These are phyloP conservation scores for Cenchrus americanus DNA, from an alignment of 176 grass and related monocot species.

Conservation along the genomic window DNA sequence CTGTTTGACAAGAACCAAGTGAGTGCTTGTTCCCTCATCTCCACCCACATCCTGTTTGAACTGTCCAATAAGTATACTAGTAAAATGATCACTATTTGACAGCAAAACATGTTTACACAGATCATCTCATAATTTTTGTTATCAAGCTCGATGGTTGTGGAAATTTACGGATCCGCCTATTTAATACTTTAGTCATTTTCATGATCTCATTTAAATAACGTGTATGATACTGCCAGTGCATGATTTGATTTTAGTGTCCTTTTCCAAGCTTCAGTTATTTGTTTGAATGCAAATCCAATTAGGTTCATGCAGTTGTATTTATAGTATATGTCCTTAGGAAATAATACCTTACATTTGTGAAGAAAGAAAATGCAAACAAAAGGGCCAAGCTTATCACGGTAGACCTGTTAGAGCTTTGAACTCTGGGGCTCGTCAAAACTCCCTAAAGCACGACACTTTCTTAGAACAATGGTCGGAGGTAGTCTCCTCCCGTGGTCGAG, in stretches of 20 bases:
- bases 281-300: background rate
- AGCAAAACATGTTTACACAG: background rate
- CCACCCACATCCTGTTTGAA: constrained; percentile 20
- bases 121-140: background rate
- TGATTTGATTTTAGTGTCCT: background rate
- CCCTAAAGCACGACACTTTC: no score
- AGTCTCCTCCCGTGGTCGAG: no score
- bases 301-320: constrained; percentile 12
- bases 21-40: constrained; percentile 37
- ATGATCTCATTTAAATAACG: constrained; percentile 7
- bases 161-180: background rate
- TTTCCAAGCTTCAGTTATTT: constrained; percentile 11
- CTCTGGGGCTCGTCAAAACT: no score
- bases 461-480: no score
- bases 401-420: no score
- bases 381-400: background rate
- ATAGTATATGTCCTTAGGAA: background rate
- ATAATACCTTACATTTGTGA: background rate
- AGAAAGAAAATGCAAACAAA: background rate
- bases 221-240: background rate
- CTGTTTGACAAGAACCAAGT: constrained; percentile 91
- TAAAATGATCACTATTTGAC: background rate
- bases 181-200: background rate
- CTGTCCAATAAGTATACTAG: background rate
- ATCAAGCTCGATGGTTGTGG: background rate